Conservation (phyloP, 331 rosid species). For the Telfairia occidentalis region DNA sequence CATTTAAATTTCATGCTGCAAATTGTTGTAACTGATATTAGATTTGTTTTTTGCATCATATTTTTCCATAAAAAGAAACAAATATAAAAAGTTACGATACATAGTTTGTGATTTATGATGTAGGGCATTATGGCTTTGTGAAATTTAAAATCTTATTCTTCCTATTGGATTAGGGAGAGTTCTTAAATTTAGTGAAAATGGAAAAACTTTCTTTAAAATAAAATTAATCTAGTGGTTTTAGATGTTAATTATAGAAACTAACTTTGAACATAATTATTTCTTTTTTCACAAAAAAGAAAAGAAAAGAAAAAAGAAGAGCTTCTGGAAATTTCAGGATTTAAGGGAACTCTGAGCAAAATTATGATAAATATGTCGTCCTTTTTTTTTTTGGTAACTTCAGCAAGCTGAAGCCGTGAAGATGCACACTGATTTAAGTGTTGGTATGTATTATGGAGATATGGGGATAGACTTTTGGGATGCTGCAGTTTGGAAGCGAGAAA, state of each 20-base stretch:
- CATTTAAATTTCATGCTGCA: too few relatives aligned
- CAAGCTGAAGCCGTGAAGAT: slow-evolving; percentile 60
- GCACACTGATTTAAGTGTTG: slow-evolving; percentile 66
- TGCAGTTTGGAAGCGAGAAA: slow-evolving; percentile 40
- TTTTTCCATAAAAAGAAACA: too few relatives aligned
- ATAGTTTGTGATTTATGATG: neutral
- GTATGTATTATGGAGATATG: slow-evolving; percentile 63
- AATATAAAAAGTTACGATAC: too few relatives aligned
- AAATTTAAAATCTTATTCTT: neutral
- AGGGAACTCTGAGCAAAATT: neutral
- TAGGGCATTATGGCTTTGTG: neutral
- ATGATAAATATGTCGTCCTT: neutral
- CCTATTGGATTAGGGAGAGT: neutral
- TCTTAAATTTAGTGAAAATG: neutral
- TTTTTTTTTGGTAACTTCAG: slow-evolving; percentile 25
- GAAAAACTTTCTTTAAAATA: neutral
- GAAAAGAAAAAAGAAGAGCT: neutral
- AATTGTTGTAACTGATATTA: too few relatives aligned
- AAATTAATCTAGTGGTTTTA: neutral
- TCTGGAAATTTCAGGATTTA: neutral
- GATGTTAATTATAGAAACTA: neutral
- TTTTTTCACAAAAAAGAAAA: too few relatives aligned
- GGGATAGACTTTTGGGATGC: slow-evolving; percentile 63
- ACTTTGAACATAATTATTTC: neutral
- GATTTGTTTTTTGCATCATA: too few relatives aligned